A percentile compares a stretch with the other conserved stretches of the same genome.
Conservation (phyloP, 2,329 filamentous ascomycete genomes). For the Neonectria punicea region DNA sequence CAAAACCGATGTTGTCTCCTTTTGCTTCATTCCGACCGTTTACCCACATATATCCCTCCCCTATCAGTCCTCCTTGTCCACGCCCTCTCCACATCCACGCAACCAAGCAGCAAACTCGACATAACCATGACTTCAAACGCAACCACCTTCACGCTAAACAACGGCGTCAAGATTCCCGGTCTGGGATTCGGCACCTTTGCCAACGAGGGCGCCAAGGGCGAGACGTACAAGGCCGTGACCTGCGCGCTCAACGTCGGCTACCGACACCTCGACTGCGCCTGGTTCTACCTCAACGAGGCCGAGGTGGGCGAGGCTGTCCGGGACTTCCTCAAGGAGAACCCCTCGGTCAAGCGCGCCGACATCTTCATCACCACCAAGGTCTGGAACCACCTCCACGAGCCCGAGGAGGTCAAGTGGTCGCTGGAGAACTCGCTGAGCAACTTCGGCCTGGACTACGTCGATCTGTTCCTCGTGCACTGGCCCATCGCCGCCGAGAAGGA, state of each 20-base stretch:
- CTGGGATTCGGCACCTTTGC: conserved; percentile 74
- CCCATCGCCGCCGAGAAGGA: conserved; percentile 57
- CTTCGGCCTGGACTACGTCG: conserved; percentile 62
- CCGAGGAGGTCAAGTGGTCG: conserved; percentile 59
- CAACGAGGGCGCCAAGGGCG: conserved; percentile 63
- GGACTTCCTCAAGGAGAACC: conserved; percentile 45
- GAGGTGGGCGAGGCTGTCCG: conserved; percentile 56
- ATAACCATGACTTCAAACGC: conserved; percentile 41
- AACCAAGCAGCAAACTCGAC: conserved; percentile 10
- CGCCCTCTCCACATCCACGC: conserved; percentile 2
- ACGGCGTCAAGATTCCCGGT: conserved; percentile 68
- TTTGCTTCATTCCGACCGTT: not conserved
- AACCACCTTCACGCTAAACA: conserved; percentile 57
- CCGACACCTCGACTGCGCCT: conserved; percentile 60
- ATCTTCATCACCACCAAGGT: conserved; percentile 68
- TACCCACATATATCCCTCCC: not conserved
- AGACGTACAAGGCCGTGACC: conserved; percentile 47
- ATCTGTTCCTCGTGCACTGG: conserved; percentile 64
- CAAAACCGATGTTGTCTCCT: not conserved
- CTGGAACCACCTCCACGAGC: conserved; percentile 66
- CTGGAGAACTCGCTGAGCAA: conserved; percentile 60
- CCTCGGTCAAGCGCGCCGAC: conserved; percentile 47
- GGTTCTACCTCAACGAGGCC: conserved; percentile 57
- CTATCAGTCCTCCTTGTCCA: not conserved
- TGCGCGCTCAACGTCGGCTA: conserved; percentile 58